These are phyloP conservation scores for Leucocoprinus leucothites DNA, from an alignment of 768 basidiomycete genomes.

Conservation along the genomic window DNA sequence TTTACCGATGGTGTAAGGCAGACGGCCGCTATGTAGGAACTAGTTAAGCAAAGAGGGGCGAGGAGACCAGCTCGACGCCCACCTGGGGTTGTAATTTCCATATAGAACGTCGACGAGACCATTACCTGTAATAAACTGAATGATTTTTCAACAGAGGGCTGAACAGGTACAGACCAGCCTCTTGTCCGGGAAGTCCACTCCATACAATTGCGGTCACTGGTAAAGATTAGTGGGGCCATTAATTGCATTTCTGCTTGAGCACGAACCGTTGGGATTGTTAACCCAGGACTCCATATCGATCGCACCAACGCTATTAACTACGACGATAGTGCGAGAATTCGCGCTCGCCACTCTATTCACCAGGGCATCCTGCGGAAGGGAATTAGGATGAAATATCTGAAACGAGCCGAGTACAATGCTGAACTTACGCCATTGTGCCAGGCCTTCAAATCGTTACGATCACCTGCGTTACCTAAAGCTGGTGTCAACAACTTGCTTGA, in stretches of 20 bases:
- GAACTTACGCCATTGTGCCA: conserved; percentile 46
- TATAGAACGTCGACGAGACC: conserved; percentile 55
- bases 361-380: conserved; percentile 34
- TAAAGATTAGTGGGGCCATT: background rate
- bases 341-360: conserved; percentile 48
- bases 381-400: no score
- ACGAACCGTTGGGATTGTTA: conserved; percentile 46
- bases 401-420: background rate
- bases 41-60: background rate
- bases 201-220: conserved; percentile 27
- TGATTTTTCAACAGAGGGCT: no score
- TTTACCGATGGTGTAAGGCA: conserved; percentile 55
- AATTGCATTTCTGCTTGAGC: background rate
- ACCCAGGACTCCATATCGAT: conserved; percentile 59
- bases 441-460: conserved; percentile 47
- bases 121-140: conserved; percentile 36
- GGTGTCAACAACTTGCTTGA: background rate
- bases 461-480: conserved; percentile 46
- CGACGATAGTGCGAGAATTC: conserved; percentile 62
- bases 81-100: conserved; percentile 59
- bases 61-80: conserved; percentile 13
- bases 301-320: conserved; percentile 64
- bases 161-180: conserved; percentile 41
- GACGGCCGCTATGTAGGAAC: conserved; percentile 32
- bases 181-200: conserved; percentile 60